A percentile compares a stretch with the other conserved stretches of the same genome.
These are phyloP conservation scores for Cyclocybe cylindracea DNA, from an alignment of 768 basidiomycete species.

Conservation along the genomic window DNA sequence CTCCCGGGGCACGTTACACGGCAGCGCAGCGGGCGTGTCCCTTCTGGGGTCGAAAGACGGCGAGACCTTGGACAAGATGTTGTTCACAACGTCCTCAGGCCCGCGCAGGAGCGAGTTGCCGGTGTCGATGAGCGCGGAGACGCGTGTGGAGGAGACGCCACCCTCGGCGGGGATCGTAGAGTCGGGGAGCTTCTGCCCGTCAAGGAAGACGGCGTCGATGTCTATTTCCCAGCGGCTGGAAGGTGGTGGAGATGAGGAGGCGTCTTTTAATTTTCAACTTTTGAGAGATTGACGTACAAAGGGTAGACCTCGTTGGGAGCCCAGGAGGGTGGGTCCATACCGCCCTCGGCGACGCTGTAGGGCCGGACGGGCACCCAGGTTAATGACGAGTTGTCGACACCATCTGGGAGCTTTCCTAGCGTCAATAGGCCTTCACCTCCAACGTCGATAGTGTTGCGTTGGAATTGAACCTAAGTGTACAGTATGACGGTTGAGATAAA, in stretches of 20 bases:
- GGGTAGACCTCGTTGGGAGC: conserved; percentile 58
- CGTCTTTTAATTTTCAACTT: no score
- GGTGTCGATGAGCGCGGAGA: conserved; percentile 69
- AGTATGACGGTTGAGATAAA: neutral
- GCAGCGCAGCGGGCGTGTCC: conserved; percentile 32
- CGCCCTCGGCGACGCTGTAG: conserved; percentile 56
- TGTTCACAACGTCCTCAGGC: conserved; percentile 61
- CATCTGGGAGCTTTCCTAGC: conserved; percentile 60
- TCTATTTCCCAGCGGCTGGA: conserved; percentile 64
- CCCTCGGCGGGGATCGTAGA: conserved; percentile 47
- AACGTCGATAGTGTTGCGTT: conserved; percentile 60
- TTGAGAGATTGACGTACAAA: neutral
- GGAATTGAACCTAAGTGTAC: conserved; percentile 44
- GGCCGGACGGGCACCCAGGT: conserved; percentile 70
- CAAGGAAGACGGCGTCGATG: conserved; percentile 64
- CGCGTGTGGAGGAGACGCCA: conserved; percentile 27
- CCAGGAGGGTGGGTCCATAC: conserved; percentile 51
- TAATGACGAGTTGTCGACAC: conserved; percentile 52
- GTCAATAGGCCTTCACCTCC: conserved; percentile 61
- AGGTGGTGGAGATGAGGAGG: neutral
- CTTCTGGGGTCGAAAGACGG: conserved; percentile 31
- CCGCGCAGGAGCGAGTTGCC: conserved; percentile 75
- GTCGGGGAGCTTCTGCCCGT: conserved; percentile 53
- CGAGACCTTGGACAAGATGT: conserved; percentile 41
- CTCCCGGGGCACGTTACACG: conserved; percentile 56